phyloP scores from a whole-genome alignment of 106 monocot species.

The Acorus calamus region DNA sequence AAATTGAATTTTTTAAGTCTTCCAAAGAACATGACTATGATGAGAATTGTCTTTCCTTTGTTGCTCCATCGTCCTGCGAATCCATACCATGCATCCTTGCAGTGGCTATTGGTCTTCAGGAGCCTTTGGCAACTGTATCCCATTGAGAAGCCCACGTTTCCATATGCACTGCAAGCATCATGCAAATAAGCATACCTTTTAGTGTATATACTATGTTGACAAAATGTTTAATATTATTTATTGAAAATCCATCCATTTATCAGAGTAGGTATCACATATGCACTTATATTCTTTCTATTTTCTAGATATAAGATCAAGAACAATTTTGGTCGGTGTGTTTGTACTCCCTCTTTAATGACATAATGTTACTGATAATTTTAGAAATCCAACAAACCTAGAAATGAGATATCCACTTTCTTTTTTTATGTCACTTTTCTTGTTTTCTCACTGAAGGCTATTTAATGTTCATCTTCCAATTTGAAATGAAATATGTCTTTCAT shows the following conservation, averaged over 20 bases:
- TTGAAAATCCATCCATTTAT: neutral
- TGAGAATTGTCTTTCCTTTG: conserved; percentile 36
- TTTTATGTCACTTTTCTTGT: too few species aligned
- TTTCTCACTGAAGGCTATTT: too few species aligned
- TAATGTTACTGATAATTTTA: too few species aligned
- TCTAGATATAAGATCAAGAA: too few species aligned
- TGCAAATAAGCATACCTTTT: neutral
- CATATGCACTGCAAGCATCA: conserved; percentile 38
- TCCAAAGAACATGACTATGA: conserved; percentile 47
- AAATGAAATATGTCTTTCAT: too few species aligned
- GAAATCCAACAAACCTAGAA: too few species aligned
- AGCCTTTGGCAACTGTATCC: conserved; percentile 40
- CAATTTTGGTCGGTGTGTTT: too few species aligned
- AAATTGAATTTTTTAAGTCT: conserved; percentile 37
- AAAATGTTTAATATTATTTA: neutral
- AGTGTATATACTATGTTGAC: neutral
- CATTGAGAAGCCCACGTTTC: conserved; percentile 40
- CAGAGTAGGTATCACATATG: too few species aligned
- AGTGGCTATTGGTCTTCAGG: conserved; percentile 9
- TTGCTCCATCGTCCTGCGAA: conserved; percentile 40
- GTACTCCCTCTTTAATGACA: too few species aligned
- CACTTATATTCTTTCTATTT: too few species aligned
- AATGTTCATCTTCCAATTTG: too few species aligned
- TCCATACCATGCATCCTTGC: conserved; percentile 27
- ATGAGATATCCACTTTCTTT: too few species aligned